Evolutionary conservation across 306 rosid species (phyloP), one percentile per base, ranked within the genome.

Genomic region (Casuarina cunninghamiana): DNA sequence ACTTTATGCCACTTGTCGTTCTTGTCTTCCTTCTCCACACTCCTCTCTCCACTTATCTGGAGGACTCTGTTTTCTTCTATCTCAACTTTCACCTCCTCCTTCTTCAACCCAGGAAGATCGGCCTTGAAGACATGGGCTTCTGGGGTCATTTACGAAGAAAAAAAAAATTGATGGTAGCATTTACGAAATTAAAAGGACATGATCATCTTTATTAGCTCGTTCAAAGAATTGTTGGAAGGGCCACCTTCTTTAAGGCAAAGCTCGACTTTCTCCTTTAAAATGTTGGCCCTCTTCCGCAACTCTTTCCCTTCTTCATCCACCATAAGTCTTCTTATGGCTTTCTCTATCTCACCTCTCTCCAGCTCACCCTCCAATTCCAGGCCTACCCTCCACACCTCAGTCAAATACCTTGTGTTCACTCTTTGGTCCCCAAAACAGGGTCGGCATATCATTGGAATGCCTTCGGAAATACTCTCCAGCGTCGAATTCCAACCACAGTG

Each of bases 401-500:
- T 73, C 69, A 79, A 10, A 51, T 83, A 65, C 45, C 90, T 87
- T 0, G 86, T 66, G 41, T 87, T 81, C 8, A 81, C 84, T 71
- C 53, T 65, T 37, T 87, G 90, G 69, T 87, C 88, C 2, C 88
- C 88, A 39, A 87, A 87, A 70, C n/a, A 42, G 4, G 90, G 88
- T 0, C 74, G 80, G 42, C 88, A 87, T 39, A 87, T 79, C 42
- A 87, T 74, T 16, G 90, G 88, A 5, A 84, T 58, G 15, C 90
- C 90, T 66, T 84, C 81, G 10, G 84, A 49, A 77, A 87, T 17
- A 44, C 88, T 79, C 68, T 87, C 88, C 73, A 87, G 10, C 0
- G 81, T 84, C 0, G 90, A 87, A 42, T 87, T 87, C 88, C 88
- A 87, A 6, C 88, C 90, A 67, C 88, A 81, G 17, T 87, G 90